These are phyloP conservation scores for Aspergillus haitiensis DNA, from an alignment of 495 filamentous ascomycete genomes.

Conservation along the genomic window DNA sequence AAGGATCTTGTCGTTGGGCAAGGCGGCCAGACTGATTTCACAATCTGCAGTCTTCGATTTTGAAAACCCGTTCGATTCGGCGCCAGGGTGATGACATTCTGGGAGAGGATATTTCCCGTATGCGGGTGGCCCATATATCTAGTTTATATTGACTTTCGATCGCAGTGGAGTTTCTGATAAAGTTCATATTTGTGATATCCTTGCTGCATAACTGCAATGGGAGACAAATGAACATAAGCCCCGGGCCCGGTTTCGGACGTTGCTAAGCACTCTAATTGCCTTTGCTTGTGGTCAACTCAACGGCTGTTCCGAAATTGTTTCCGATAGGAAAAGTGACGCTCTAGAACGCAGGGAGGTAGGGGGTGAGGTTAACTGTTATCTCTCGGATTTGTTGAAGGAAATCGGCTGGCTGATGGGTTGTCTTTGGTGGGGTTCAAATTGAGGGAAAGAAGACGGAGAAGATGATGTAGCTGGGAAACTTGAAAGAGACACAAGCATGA, in stretches of 20 bases:
- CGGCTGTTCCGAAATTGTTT: conserved; percentile 45
- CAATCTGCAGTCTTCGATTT: conserved; percentile 60
- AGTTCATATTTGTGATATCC: conserved; percentile 47
- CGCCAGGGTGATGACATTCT: conserved; percentile 39
- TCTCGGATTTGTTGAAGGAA: conserved; percentile 16
- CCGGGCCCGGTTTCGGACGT: conserved; percentile 37
- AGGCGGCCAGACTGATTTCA: conserved; percentile 19
- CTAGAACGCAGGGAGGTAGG: conserved; percentile 47
- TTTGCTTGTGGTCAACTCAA: conserved; percentile 34
- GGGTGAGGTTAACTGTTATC: conserved; percentile 22
- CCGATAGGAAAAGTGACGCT: conserved; percentile 26
- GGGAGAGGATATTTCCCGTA: conserved; percentile 49
- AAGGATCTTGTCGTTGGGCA: conserved; percentile 9
- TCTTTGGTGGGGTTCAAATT: background rate
- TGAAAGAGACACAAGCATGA: background rate
- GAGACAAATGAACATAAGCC: conserved; percentile 44
- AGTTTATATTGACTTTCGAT: conserved; percentile 65
- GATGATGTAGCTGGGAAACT: background rate
- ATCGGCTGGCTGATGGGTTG: background rate
- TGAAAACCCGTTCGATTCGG: conserved; percentile 59
- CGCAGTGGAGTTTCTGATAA: conserved; percentile 52
- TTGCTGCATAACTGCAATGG: conserved; percentile 52
- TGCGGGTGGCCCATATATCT: conserved; percentile 63
- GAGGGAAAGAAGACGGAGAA: background rate
- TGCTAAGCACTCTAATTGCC: conserved; percentile 50